Conservation (phyloP, 371 early-diverging fungal species). For the Mucor piriformis region DNA sequence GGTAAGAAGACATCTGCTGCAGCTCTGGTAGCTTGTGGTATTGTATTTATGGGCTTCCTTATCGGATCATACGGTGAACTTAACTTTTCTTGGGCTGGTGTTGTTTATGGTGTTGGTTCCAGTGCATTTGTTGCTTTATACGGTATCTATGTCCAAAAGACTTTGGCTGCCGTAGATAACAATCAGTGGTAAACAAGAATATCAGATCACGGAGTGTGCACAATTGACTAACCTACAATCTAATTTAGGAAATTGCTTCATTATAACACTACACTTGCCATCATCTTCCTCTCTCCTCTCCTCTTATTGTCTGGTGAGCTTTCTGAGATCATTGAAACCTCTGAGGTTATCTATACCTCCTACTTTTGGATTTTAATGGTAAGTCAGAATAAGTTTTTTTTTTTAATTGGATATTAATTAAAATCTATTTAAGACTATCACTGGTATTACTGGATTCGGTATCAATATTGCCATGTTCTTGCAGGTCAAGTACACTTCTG, state of each 20-base stretch:
- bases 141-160: constrained; percentile 79
- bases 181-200: constrained; percentile 62
- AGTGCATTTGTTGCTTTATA: constrained; percentile 75
- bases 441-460: constrained; percentile 72
- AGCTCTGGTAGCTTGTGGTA: constrained; percentile 63
- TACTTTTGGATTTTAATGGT: constrained; percentile 73
- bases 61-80: constrained; percentile 74
- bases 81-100: constrained; percentile 72
- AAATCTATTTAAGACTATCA: constrained; percentile 50
- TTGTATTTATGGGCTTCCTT: constrained; percentile 74
- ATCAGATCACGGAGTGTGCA: too few relatives aligned
- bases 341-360: constrained; percentile 53
- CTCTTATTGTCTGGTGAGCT: constrained; percentile 68
- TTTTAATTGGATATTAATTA: background rate
- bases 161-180: constrained; percentile 64
- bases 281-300: constrained; percentile 62
- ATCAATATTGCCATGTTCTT: constrained; percentile 80
- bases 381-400: constrained; percentile 7
- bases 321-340: constrained; percentile 46
- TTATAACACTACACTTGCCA: constrained; percentile 73
- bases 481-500: constrained; percentile 79
- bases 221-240: background rate
- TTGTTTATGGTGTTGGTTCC: constrained; percentile 71
- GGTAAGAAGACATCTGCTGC: constrained; percentile 55
- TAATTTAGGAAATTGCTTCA: constrained; percentile 61